These are phyloP conservation scores for Phytophthora parvispora DNA, from an alignment of 352 stramenopile genomes.

Conservation along the genomic window DNA sequence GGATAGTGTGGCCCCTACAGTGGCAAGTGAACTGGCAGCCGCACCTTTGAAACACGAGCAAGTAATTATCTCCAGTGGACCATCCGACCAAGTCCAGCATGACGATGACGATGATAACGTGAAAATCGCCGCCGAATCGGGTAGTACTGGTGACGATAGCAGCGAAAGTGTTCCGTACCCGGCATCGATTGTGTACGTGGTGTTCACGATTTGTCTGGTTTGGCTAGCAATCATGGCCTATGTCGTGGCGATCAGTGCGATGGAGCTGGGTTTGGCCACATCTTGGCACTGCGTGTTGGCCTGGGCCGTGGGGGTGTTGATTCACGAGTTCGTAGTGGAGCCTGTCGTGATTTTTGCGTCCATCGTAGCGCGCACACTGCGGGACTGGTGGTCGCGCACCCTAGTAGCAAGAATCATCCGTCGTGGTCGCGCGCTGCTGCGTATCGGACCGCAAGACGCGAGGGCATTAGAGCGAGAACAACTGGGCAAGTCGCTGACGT, in stretches of 20 bases:
- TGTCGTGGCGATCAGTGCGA: conserved; percentile 50
- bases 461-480: conserved; percentile 24
- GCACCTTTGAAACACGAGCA: conserved; percentile 27
- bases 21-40: conserved; percentile 56
- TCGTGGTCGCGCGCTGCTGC: conserved; percentile 54
- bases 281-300: conserved; percentile 65
- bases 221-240: conserved; percentile 61
- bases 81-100: background rate
- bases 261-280: conserved; percentile 54
- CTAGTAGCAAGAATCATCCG: conserved; percentile 51
- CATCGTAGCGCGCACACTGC: conserved; percentile 63
- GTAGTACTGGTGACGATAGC: conserved; percentile 5
- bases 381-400: conserved; percentile 66
- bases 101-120: background rate
- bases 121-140: background rate
- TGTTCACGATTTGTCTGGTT: conserved; percentile 50
- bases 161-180: conserved; percentile 66
- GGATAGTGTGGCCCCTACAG: conserved; percentile 57
- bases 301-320: conserved; percentile 51
- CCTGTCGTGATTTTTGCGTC: conserved; percentile 56
- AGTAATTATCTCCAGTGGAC: conserved; percentile 3
- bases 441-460: conserved; percentile 43
- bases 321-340: conserved; percentile 67
- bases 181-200: conserved; percentile 66
- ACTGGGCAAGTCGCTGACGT: conserved; percentile 51